These are phyloP conservation scores for Alternaria solani DNA, from an alignment of 2,329 filamentous ascomycete species.

Conservation along the genomic window DNA sequence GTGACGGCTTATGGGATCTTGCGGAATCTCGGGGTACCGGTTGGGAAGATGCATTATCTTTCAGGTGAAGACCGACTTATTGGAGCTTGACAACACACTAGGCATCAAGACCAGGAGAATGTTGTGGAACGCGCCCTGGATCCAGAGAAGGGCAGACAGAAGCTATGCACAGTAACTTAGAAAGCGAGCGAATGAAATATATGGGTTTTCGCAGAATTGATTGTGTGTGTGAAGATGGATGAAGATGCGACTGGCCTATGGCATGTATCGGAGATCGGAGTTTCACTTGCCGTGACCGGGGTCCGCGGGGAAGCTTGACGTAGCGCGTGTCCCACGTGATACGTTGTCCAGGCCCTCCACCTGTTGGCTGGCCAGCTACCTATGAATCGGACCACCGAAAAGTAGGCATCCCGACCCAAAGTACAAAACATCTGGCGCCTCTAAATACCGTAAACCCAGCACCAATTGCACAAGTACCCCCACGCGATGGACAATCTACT, in stretches of 20 bases:
- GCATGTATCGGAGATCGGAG: background rate
- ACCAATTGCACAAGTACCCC: background rate
- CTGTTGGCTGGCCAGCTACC: background rate
- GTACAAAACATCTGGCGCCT: background rate
- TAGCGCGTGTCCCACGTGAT: conserved; percentile 2
- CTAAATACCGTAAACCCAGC: too few species aligned
- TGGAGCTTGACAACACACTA: background rate
- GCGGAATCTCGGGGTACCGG: background rate
- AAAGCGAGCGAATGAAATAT: background rate
- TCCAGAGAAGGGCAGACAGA: background rate
- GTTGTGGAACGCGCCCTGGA: too few species aligned
- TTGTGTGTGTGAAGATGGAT: background rate
- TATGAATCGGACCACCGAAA: background rate
- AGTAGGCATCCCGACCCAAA: background rate
- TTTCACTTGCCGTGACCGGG: conserved; percentile 2
- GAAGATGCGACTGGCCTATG: background rate
- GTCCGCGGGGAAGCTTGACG: conserved; percentile 11
- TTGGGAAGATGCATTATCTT: background rate
- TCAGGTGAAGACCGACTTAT: background rate
- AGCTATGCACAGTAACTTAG: background rate
- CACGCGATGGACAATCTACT: conserved; percentile 32
- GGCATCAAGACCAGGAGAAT: too few species aligned
- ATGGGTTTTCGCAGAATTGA: background rate
- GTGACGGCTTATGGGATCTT: background rate
- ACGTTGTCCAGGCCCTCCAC: conserved; percentile 1